A percentile compares a stretch with the other conserved stretches of the same genome.
phyloP scores from a whole-genome alignment of 2,329 filamentous ascomycete species.

The Phyllosticta citriasiana region DNA sequence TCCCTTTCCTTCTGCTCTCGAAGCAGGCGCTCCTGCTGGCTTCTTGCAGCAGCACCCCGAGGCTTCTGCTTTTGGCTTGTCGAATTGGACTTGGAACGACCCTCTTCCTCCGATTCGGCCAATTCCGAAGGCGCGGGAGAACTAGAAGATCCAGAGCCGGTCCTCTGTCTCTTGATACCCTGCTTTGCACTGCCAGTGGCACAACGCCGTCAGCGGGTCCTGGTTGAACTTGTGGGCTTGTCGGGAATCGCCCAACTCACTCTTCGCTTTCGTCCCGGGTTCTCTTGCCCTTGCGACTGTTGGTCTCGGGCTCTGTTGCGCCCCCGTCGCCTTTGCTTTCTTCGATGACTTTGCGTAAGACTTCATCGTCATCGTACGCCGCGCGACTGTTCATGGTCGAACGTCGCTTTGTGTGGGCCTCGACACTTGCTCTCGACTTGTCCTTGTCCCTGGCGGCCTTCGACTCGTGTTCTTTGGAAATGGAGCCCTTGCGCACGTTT shows the following conservation, averaged over 20 bases:
- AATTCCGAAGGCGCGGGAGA: constrained; percentile 19
- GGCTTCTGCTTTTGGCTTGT: constrained; percentile 32
- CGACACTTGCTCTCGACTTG: constrained; percentile 43
- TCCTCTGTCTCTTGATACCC: constrained; percentile 71
- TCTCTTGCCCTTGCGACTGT: constrained; percentile 63
- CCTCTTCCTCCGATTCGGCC: constrained; percentile 65
- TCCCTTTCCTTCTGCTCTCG: constrained; percentile 54
- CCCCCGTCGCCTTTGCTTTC: constrained; percentile 79
- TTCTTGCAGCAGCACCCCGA: constrained; percentile 35
- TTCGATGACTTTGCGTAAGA: constrained; percentile 80
- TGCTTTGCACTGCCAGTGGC: constrained; percentile 51
- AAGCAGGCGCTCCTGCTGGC: constrained; percentile 54
- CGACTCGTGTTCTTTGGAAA: constrained; percentile 51
- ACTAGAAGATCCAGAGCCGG: constrained; percentile 37
- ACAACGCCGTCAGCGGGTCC: background rate
- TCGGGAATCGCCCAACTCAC: constrained; percentile 46
- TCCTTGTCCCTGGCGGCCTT: constrained; percentile 45
- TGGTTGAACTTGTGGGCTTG: background rate
- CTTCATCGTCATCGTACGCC: constrained; percentile 90
- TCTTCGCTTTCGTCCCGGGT: constrained; percentile 87
- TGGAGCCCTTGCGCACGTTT: constrained; percentile 51
- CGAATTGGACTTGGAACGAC: constrained; percentile 31
- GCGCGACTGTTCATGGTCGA: constrained; percentile 98
- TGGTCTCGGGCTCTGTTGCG: constrained; percentile 42
- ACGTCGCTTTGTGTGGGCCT: constrained; percentile 65